phyloP scores from a whole-genome alignment of 352 stramenopile species.

The Globisporangium splendens region DNA sequence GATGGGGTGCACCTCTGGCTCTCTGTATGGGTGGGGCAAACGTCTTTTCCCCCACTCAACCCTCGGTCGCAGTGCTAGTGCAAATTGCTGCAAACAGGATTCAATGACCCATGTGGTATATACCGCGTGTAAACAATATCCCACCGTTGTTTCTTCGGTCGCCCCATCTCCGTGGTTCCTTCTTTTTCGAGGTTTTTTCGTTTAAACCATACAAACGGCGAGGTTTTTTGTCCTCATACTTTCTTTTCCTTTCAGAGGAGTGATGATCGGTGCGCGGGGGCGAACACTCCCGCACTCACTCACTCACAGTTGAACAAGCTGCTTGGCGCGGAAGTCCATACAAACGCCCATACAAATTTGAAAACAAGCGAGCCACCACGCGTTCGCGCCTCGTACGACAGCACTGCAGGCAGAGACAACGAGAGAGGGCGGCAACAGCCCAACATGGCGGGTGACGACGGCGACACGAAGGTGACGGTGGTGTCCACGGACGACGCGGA shows the following conservation, averaged over 20 bases:
- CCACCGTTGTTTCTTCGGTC: neutral
- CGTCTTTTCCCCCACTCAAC: neutral
- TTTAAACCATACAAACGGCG: neutral
- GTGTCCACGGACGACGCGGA: slow-evolving; percentile 12
- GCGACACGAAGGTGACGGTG: slow-evolving; percentile 3
- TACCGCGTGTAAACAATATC: neutral
- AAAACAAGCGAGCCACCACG: neutral
- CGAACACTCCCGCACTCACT: neutral
- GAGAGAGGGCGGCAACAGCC: neutral
- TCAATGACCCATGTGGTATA: neutral
- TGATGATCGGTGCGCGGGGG: neutral
- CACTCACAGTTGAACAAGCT: neutral
- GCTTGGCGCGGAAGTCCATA: slow-evolving; percentile 1
- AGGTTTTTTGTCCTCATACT: neutral
- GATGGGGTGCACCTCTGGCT: neutral
- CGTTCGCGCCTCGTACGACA: slow-evolving; percentile 1
- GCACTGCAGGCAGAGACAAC: slow-evolving; percentile 2
- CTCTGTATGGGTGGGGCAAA: neutral
- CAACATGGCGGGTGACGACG: neutral
- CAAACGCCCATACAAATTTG: slow-evolving; percentile 8
- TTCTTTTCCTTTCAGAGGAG: slow-evolving; percentile 12
- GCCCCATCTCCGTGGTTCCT: neutral
- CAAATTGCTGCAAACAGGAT: neutral
- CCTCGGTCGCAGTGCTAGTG: too few species aligned
- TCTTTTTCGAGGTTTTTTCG: slow-evolving; percentile 1